Evolutionary conservation across 176 grass and related monocot species (phyloP), one percentile per base, ranked within the genome.

Genomic region (Guadua angustifolia): DNA sequence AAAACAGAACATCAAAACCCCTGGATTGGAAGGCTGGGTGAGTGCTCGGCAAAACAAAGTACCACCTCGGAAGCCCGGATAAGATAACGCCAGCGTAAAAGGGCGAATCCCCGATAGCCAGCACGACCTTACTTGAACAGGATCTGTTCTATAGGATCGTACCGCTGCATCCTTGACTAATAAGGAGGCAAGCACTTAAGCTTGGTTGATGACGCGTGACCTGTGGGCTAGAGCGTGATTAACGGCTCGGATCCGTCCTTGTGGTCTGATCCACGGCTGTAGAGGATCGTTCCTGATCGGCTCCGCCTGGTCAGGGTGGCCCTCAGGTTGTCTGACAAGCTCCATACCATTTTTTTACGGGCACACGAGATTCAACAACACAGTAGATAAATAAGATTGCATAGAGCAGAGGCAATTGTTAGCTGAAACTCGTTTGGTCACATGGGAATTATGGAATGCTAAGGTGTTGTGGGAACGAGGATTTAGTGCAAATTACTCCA

Each of bases 111-210:
- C 1, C 0, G 0, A 0, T 0, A 0, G 0, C 40, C 0, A 19
- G 9, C 50, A 90, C 81, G 88, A 90, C 82, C 65, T 93, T 93
- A 88, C 72, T 88, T 86, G 77, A 90, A 88, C 87, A 87, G 67
- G 87, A 89, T 89, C 84, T 88, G 38, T 91, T 77, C 77, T 88
- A 77, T 88, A 88, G 81, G 49, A 16, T 90, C 81, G 81, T 87
- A 85, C 81, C 46, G 79, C 77, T 82, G 71, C 75, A 83, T 90
- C 81, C 81, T 90, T 89, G 25, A 87, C 57, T 47, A 13, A 43
- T n/a, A 85, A 79, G 71, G 88, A 88, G 91, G 70, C 81, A 74
- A 85, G 71, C 84, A 79, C 67, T 43, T 0, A 9, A 44, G 72
- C 80, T 45, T 90, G 85, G 84, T 88, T 87, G 88, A 93, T 88